phyloP scores from a whole-genome alignment of 768 basidiomycete species.

The Phlebiopsis flavidoalba region DNA sequence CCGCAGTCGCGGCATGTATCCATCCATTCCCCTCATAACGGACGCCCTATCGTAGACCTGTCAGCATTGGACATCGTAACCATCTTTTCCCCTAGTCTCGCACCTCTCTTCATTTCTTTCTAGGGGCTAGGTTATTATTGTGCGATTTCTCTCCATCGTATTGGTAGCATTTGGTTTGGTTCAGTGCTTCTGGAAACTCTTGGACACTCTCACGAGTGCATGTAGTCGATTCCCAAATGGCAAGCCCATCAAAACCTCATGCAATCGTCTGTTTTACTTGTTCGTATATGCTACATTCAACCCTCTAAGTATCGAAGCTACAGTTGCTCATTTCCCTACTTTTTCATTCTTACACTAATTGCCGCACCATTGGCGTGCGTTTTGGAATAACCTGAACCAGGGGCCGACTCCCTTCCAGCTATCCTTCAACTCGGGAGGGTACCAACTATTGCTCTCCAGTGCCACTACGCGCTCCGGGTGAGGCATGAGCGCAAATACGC shows the following conservation, averaged over 20 bases:
- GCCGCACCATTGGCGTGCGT: conserved; percentile 65
- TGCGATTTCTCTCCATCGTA: conserved; percentile 1
- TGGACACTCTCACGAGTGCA: conserved; percentile 4
- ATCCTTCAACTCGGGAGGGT: conserved; percentile 51
- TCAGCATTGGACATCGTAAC: not conserved
- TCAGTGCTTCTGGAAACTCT: conserved; percentile 7
- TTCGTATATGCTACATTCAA: too few species aligned
- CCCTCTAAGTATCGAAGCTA: too few species aligned
- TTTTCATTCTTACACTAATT: not conserved
- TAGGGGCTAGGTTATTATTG: conserved; percentile 8
- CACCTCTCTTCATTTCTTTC: not conserved
- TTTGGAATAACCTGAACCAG: conserved; percentile 96
- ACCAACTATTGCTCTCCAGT: conserved; percentile 90
- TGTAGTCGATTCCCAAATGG: conserved; percentile 2
- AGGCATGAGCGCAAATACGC: conserved; percentile 96
- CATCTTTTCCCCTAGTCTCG: conserved; percentile 1
- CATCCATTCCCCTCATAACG: conserved; percentile 1
- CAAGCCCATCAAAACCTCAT: conserved; percentile 3
- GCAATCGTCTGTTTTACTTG: not conserved
- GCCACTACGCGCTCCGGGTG: conserved; percentile 88
- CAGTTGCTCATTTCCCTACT: too few species aligned
- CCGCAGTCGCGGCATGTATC: conserved; percentile 12
- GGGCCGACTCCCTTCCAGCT: conserved; percentile 78
- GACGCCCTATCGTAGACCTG: conserved; percentile 7
- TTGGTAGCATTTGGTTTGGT: conserved; percentile 3